Conservation (phyloP, 345 rosid genomes). For the Eucalyptus caleyi region DNA sequence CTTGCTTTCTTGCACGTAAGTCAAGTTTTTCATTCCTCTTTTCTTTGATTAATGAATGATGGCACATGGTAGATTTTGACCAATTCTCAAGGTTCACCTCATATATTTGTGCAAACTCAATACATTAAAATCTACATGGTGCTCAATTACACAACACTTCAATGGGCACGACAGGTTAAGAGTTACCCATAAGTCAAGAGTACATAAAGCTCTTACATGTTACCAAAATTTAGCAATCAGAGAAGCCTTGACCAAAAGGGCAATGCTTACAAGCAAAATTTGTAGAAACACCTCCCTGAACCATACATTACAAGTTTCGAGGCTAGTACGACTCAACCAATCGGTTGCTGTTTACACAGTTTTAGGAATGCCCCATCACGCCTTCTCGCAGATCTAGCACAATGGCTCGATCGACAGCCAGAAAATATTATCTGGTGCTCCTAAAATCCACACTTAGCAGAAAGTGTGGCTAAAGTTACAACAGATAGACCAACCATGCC, state of each 20-base stretch:
- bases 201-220: neutral
- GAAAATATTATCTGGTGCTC: neutral
- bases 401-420: neutral
- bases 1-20: neutral
- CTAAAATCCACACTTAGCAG: neutral
- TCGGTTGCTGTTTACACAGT: neutral
- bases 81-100: neutral
- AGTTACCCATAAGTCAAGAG: neutral
- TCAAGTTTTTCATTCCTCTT: neutral
- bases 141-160: neutral
- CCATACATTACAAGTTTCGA: neutral
- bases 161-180: neutral
- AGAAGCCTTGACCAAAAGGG: neutral
- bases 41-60: neutral
- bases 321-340: neutral
- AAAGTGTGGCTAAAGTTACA: neutral
- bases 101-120: neutral
- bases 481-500: neutral
- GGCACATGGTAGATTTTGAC: neutral
- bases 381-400: neutral
- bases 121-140: neutral
- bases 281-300: neutral
- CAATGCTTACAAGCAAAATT: neutral
- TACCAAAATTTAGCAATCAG: neutral
- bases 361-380: neutral